These are phyloP conservation scores for Aureobasidium sp. DNA, from an alignment of 2,329 filamentous ascomycete species.

Conservation along the genomic window DNA sequence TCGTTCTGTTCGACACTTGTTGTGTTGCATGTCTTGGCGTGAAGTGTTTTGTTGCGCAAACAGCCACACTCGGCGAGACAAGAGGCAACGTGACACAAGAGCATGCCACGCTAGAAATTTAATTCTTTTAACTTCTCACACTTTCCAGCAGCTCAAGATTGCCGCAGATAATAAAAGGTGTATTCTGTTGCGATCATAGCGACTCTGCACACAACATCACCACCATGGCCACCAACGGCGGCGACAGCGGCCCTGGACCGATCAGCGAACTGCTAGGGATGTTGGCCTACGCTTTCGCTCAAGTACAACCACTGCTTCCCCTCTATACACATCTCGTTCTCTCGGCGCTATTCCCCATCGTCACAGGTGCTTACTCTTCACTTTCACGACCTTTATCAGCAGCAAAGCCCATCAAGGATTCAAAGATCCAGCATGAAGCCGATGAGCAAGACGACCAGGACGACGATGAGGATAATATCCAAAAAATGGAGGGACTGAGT, in stretches of 20 bases:
- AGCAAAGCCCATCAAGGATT: conserved; percentile 44
- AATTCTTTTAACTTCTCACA: background rate
- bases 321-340: conserved; percentile 54
- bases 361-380: conserved; percentile 74
- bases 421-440: conserved; percentile 25
- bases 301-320: conserved; percentile 30
- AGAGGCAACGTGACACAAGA: conserved; percentile 3
- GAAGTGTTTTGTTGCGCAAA: conserved; percentile 5
- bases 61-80: background rate
- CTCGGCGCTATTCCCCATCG: conserved; percentile 74
- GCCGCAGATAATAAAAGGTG: background rate
- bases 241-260: conserved; percentile 11
- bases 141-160: background rate
- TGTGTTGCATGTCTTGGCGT: background rate
- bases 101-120: background rate
- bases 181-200: background rate
- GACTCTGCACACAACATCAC: background rate
- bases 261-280: conserved; percentile 12
- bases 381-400: conserved; percentile 77
- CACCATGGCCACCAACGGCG: background rate
- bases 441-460: conserved; percentile 47
- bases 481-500: conserved; percentile 58
- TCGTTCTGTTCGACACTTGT: background rate
- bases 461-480: conserved; percentile 44
- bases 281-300: conserved; percentile 13